Evolutionary conservation across 1,139 yeast genomes (phyloP), one percentile per base, ranked within the genome.

Genomic region (Wickerhamomyces sp.): DNA sequence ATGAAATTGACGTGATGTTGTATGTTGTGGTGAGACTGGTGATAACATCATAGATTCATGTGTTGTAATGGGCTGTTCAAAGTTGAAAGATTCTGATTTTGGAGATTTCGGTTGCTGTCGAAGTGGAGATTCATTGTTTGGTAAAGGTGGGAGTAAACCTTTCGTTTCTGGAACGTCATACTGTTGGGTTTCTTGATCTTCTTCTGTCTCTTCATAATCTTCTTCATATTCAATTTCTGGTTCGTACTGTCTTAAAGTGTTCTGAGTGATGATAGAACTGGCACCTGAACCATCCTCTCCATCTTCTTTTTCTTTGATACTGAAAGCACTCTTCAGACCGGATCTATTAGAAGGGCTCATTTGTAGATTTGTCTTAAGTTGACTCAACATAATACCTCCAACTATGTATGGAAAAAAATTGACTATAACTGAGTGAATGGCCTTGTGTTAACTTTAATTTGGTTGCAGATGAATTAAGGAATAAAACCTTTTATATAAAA

Each of bases 111-210:
- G 23, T 3, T 34, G 20, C n/a, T n/a, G n/a, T n/a, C n/a, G n/a
- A n/a, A n/a, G n/a, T 8, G 23, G 29, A 5, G 36, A 24, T 16
- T 28, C 18, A 11, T 42, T n/a, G n/a, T n/a, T 36, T 10, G 47
- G 47, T 16, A 43, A 28, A 7, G 47, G 47, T 2, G 47, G 47
- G 6, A 43, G 23, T 13, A 43, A 20, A 2, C 39, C 44, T 26
- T 39, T 31, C 5, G 32, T 38, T 14, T 41, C 47, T 6, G 44
- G 43, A 5, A 32, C 21, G 3, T 33, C 38, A 10, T 22, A 30
- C 5, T 30, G 23, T 11, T 28, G 32, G 2, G 16, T 28, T 1
- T 20, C 22, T 8, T 31, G 33, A 16, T 23, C 30, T 6, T 16
- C 23, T 2, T 19, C 26, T 15, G 8, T 20, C 5, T 29, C 28